Conservation (phyloP, 441 rosid genomes). For the Geranium incanum region DNA sequence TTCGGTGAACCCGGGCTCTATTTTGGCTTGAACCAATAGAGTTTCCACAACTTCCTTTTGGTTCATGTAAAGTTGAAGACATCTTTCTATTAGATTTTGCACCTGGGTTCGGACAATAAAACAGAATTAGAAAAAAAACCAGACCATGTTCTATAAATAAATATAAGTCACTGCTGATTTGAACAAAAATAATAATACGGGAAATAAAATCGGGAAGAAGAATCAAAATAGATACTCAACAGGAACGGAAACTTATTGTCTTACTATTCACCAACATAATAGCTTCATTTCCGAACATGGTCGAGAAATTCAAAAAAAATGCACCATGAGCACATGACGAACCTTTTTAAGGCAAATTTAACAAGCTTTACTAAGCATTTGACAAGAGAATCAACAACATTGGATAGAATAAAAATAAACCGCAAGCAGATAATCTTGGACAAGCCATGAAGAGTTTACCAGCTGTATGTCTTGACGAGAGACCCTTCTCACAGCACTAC, state of each 20-base stretch:
- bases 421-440: not conserved
- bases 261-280: not conserved
- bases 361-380: not conserved
- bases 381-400: not conserved
- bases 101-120: conserved; percentile 48
- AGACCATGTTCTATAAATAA: not conserved
- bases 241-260: not conserved
- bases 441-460: conserved; percentile 13
- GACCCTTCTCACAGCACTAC: conserved; percentile 64
- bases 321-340: too few relatives aligned
- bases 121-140: not conserved
- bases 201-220: not conserved
- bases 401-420: not conserved
- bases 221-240: not conserved
- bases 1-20: conserved; percentile 96
- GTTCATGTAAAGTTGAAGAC: conserved; percentile 92
- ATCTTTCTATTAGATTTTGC: conserved; percentile 90
- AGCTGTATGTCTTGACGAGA: conserved; percentile 84
- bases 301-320: not conserved
- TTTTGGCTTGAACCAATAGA: conserved; percentile 73
- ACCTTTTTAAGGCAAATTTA: too few relatives aligned
- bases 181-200: not conserved
- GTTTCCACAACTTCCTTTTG: conserved; percentile 88
- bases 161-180: not conserved
- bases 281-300: conserved; percentile 11